Percentiles rank a stretch among this genome's conserved stretches.
Evolutionary conservation across 345 rosid genomes (phyloP).

Genomic region (Eucalyptus erythrocorys): DNA sequence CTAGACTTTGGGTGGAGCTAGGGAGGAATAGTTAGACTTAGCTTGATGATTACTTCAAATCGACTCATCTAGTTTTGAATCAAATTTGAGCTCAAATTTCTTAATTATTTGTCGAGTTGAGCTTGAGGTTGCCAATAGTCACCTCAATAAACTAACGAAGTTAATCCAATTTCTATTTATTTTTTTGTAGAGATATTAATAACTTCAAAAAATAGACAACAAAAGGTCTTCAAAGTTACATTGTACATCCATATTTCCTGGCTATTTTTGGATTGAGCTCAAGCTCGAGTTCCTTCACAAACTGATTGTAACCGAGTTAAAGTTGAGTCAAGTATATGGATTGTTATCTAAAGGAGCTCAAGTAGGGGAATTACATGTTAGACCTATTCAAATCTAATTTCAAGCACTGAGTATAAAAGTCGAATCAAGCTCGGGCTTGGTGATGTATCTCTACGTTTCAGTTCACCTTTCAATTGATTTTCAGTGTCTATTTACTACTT

Average conservation of each 20-base stretch:
- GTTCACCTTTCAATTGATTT: neutral
- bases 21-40: fast-evolving
- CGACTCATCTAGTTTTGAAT: neutral
- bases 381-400: neutral
- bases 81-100: neutral
- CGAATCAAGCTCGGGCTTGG: neutral
- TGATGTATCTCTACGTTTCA: neutral
- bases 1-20: neutral
- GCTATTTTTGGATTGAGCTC: neutral
- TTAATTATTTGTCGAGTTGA: neutral
- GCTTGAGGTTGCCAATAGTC: neutral
- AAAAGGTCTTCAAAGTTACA: neutral
- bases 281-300: neutral
- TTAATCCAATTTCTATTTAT: neutral
- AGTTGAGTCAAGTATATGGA: neutral
- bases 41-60: neutral
- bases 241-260: neutral
- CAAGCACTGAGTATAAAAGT: neutral
- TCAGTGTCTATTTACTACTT: neutral
- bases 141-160: neutral
- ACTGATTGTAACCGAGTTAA: neutral
- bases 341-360: neutral
- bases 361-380: neutral
- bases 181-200: neutral
- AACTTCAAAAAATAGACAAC: neutral